These are phyloP conservation scores for Pseudophaeomoniella oleicola DNA, from an alignment of 2,329 filamentous ascomycete genomes.

Conservation along the genomic window DNA sequence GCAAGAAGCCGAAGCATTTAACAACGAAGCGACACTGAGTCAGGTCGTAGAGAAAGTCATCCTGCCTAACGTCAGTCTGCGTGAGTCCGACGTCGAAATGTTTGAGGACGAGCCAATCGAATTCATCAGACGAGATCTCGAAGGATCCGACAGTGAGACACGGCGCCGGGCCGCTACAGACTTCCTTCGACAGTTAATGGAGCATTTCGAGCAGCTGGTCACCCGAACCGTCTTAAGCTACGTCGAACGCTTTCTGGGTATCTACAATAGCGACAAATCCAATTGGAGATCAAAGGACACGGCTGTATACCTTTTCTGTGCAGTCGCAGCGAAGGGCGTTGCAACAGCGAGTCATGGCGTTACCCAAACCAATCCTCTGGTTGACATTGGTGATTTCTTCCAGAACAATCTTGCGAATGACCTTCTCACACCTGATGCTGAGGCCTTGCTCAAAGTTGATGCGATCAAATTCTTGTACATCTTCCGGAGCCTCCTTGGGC, in stretches of 20 bases:
- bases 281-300: conserved; percentile 98
- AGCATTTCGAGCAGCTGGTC: conserved; percentile 73
- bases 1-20: conserved; percentile 72
- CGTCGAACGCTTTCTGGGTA: conserved; percentile 65
- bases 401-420: conserved; percentile 85
- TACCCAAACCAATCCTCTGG: conserved; percentile 71
- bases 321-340: conserved; percentile 81
- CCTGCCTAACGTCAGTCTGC: conserved; percentile 76
- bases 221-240: conserved; percentile 80
- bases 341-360: conserved; percentile 82
- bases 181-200: conserved; percentile 77
- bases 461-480: conserved; percentile 97
- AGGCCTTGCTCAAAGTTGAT: conserved; percentile 88
- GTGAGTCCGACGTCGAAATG: conserved; percentile 86
- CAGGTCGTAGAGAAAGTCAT: conserved; percentile 95
- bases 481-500: conserved; percentile 87
- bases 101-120: conserved; percentile 99
- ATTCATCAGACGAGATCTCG: conserved; percentile 86
- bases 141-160: conserved; percentile 93
- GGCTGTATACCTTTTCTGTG: conserved; percentile 90
- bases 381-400: conserved; percentile 91
- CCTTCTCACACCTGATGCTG: conserved; percentile 54
- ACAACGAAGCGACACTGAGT: conserved; percentile 60
- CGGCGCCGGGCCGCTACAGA: conserved; percentile 84
- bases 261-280: conserved; percentile 52